phyloP scores from a whole-genome alignment of 331 rosid species.

The Dryas integrifolia region DNA sequence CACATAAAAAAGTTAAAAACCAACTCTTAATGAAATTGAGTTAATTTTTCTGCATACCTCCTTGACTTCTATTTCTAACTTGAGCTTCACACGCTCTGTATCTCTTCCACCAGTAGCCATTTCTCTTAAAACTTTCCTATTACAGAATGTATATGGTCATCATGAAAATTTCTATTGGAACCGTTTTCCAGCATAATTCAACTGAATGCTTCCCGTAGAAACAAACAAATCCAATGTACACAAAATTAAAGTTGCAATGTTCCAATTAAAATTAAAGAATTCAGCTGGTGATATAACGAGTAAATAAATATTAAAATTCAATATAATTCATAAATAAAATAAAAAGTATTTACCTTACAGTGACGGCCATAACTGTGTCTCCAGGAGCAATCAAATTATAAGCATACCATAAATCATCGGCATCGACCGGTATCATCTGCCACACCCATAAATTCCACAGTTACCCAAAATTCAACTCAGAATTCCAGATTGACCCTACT shows the following conservation, averaged over 20 bases:
- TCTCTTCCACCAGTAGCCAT: slow-evolving; percentile 83
- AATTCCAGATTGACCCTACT: background rate
- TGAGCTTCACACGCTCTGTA: slow-evolving; percentile 78
- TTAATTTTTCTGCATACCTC: slow-evolving; percentile 46
- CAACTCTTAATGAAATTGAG: background rate
- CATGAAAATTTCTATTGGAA: background rate
- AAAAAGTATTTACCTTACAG: slow-evolving; percentile 58
- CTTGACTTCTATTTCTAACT: slow-evolving; percentile 86
- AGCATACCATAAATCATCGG: slow-evolving; percentile 89
- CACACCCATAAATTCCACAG: slow-evolving; percentile 8
- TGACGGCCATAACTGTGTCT: slow-evolving; percentile 76
- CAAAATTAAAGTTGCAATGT: background rate
- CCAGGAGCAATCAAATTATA: slow-evolving; percentile 90
- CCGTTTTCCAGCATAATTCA: background rate
- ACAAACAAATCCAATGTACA: background rate
- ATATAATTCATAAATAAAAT: background rate
- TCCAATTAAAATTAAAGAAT: background rate
- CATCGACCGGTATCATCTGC: slow-evolving; percentile 86
- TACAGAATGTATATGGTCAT: slow-evolving; percentile 3
- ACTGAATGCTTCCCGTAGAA: background rate
- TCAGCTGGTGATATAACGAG: background rate
- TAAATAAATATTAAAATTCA: background rate
- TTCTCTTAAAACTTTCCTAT: slow-evolving; percentile 86
- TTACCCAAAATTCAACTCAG: background rate
- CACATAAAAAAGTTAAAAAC: background rate